Evolutionary conservation across 495 filamentous ascomycete genomes (phyloP).

Genomic region (Neurospora sp.): DNA sequence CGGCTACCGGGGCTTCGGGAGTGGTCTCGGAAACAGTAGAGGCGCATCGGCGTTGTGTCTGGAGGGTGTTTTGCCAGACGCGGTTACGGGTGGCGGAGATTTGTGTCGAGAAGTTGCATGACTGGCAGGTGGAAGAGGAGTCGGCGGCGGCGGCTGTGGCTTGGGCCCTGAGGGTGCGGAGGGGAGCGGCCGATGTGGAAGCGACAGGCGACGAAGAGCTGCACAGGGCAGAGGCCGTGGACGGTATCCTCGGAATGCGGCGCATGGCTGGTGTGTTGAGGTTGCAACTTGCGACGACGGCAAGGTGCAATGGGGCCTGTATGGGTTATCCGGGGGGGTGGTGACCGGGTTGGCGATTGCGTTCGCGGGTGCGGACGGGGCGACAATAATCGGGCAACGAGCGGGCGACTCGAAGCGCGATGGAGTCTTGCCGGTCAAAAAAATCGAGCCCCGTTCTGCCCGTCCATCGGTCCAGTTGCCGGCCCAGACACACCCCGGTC

Average conservation of each 20-base stretch:
- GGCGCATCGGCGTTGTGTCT: conserved; percentile 14
- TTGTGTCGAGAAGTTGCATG: neutral
- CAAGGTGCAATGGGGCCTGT: neutral
- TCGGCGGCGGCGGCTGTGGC: neutral
- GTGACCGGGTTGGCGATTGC: neutral
- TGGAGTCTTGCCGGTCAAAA: neutral
- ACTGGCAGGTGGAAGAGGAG: neutral
- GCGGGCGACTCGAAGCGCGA: neutral
- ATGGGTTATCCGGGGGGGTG: neutral
- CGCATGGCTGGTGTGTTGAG: conserved; percentile 12
- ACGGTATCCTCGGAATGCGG: conserved; percentile 19
- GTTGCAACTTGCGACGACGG: neutral
- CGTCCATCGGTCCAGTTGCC: neutral
- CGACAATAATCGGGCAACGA: neutral
- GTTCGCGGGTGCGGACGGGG: neutral
- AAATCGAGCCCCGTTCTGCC: neutral
- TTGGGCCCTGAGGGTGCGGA: conserved; percentile 9
- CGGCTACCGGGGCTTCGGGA: neutral
- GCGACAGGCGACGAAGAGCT: conserved; percentile 8
- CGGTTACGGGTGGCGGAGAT: conserved; percentile 3
- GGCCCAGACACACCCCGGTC: neutral
- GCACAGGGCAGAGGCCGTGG: conserved; percentile 12
- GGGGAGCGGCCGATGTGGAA: neutral
- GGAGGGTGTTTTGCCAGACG: conserved; percentile 4
- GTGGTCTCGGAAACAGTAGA: conserved; percentile 5